A percentile compares a stretch with the other conserved stretches of the same genome.
Conservation (phyloP, 2,329 filamentous ascomycete genomes). For the Pseudogymnoascus sp. region DNA sequence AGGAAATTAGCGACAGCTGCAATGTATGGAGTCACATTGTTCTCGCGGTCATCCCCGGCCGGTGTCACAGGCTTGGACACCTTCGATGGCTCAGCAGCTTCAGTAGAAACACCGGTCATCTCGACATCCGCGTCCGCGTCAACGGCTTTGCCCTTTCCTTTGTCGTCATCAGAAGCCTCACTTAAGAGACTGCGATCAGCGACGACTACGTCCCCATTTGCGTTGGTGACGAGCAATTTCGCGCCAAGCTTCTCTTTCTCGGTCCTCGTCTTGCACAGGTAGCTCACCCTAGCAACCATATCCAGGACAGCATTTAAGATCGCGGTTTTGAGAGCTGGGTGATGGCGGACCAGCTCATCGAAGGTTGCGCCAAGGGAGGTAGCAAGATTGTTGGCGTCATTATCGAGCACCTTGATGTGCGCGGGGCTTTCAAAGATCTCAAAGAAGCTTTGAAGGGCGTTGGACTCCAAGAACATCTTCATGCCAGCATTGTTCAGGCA, state of each 20-base stretch:
- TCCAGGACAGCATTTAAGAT: conserved; percentile 81
- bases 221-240: conserved; percentile 60
- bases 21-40: conserved; percentile 47
- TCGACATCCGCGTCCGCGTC: conserved; percentile 51
- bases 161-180: conserved; percentile 29
- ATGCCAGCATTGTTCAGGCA: conserved; percentile 84
- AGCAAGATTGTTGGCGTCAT: conserved; percentile 61
- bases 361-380: conserved; percentile 73
- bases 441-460: conserved; percentile 77
- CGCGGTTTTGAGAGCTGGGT: conserved; percentile 69
- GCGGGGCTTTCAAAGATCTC: conserved; percentile 92
- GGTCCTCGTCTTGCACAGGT: conserved; percentile 64
- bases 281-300: conserved; percentile 76
- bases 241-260: conserved; percentile 64
- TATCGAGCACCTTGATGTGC: conserved; percentile 77
- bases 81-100: conserved; percentile 10
- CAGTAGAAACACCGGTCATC: conserved; percentile 49
- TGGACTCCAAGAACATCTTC: conserved; percentile 75
- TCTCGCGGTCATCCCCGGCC: conserved; percentile 16
- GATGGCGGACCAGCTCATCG: conserved; percentile 89
- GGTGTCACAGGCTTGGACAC: conserved; percentile 21
- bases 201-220: conserved; percentile 49
- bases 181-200: conserved; percentile 36
- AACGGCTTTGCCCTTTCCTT: conserved; percentile 28
- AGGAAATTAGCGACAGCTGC: conserved; percentile 71